phyloP scores from a whole-genome alignment of 768 basidiomycete species.

The Tulasnella sp. region DNA sequence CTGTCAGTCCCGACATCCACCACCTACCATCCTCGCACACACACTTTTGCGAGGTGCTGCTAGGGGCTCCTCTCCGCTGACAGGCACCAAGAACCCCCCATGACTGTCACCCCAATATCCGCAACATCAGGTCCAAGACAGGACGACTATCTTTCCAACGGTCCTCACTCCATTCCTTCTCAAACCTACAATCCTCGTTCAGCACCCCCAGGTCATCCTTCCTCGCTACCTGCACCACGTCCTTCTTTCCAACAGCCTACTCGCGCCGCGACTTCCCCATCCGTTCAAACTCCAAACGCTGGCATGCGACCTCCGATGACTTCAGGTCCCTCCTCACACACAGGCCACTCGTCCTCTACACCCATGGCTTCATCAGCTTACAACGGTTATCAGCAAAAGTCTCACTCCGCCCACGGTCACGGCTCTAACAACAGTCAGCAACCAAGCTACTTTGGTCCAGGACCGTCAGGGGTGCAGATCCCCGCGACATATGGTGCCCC shows the following conservation, averaged over 20 bases:
- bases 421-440: slow-evolving; percentile 1
- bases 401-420: slow-evolving; percentile 23
- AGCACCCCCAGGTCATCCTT: neutral
- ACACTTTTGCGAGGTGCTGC: neutral
- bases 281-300: slow-evolving; percentile 5
- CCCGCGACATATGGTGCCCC: neutral
- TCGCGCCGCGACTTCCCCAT: slow-evolving; percentile 12
- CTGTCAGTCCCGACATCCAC: neutral
- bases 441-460: slow-evolving; percentile 6
- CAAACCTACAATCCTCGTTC: slow-evolving; percentile 4
- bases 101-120: slow-evolving; percentile 14
- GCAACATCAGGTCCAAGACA: neutral
- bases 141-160: neutral
- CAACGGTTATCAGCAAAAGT: slow-evolving; percentile 18
- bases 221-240: neutral
- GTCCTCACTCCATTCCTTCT: neutral
- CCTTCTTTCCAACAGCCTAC: slow-evolving; percentile 5
- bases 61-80: neutral
- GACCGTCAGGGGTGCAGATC: slow-evolving; percentile 17
- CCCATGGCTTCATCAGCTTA: slow-evolving; percentile 6
- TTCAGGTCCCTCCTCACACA: slow-evolving; percentile 15
- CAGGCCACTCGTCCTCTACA: slow-evolving; percentile 10
- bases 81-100: neutral
- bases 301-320: slow-evolving; percentile 21
- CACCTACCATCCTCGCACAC: neutral